These are phyloP conservation scores for Globisporangium spiculum DNA, from an alignment of 352 stramenopile genomes.

Conservation along the genomic window DNA sequence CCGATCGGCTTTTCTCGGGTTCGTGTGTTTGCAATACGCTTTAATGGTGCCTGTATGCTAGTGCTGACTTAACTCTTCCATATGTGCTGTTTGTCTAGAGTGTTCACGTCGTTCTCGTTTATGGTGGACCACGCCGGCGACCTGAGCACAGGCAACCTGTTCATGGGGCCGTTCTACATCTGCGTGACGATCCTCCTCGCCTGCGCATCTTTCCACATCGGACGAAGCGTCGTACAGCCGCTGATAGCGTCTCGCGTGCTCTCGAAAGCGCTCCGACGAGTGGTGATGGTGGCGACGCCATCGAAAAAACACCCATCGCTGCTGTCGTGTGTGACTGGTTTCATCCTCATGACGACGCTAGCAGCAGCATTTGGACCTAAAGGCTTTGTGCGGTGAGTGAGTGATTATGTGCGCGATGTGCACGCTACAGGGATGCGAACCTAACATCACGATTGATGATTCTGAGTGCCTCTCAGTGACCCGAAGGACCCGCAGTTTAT, in stretches of 20 bases:
- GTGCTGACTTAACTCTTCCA: neutral
- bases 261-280: constrained; percentile 12
- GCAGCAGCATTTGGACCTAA: constrained; percentile 43
- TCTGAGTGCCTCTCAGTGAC: constrained; percentile 32
- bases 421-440: neutral
- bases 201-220: constrained; percentile 55
- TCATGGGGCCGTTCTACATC: constrained; percentile 62
- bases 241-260: constrained; percentile 17
- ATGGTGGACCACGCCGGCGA: constrained; percentile 85
- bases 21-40: constrained; percentile 9
- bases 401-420: neutral
- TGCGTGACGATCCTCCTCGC: constrained; percentile 42
- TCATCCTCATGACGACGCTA: constrained; percentile 40
- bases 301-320: constrained; percentile 34
- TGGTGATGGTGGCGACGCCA: constrained; percentile 17
- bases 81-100: constrained; percentile 27
- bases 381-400: constrained; percentile 59
- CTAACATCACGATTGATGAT: neutral
- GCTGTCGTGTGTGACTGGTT: constrained; percentile 25
- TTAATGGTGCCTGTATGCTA: neutral
- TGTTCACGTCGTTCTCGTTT: constrained; percentile 88
- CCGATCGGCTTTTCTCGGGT: constrained; percentile 77
- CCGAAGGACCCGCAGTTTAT: constrained; percentile 80
- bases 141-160: constrained; percentile 39
- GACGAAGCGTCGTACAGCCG: constrained; percentile 29